Evolutionary conservation across 345 rosid species (phyloP), one percentile per base, ranked within the genome.

Genomic region (Turritis glabra): DNA sequence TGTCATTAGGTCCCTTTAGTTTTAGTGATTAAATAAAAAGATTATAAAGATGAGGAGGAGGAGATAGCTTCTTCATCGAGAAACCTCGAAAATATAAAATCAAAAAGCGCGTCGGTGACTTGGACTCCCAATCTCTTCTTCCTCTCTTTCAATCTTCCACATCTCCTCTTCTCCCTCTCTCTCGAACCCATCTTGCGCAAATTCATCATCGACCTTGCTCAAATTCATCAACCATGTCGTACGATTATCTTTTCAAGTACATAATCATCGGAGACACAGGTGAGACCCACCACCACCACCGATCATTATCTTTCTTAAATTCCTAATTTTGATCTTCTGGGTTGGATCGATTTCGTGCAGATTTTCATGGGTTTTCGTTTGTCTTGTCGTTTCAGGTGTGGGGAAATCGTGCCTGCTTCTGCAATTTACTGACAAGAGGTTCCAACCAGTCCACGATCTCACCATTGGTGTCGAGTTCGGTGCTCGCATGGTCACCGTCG

Each of bases 221-320:
- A 1, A 56, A 46, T 63, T 63, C 71, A 37, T 47, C 67, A 64
- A 54, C 64, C 67, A 88, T 88, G 93, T 88, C 93, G 8, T 88
- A 86, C 82, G 87, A 89, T 30, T 88, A 88, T 47, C 90, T 88
- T 53, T 88, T 88, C 85, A 88, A 88, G 83, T 88, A 86, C 88
- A 88, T 88, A 64, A 83, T 85, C 83, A 88, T 88, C 67, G 93
- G 90, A 38, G 93, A 88, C 57, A 88, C 93, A 30, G 88, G 93
- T 86, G 57, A 27, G 53, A 66, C 38, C 14, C 74, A 62, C 46
- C 73, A 60, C 46, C 73, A 60, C 37, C 51, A 14, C 47, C 58
- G 50, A 62, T 69, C 14, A 29, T 17, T 1, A 1, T 8, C 17
- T 44, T 37, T 13, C 25, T 18, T 13, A 30, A 12, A 30, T 62